Evolutionary conservation across 768 basidiomycete species (phyloP).

Genomic region (Xerocomus brunneocitrinus): DNA sequence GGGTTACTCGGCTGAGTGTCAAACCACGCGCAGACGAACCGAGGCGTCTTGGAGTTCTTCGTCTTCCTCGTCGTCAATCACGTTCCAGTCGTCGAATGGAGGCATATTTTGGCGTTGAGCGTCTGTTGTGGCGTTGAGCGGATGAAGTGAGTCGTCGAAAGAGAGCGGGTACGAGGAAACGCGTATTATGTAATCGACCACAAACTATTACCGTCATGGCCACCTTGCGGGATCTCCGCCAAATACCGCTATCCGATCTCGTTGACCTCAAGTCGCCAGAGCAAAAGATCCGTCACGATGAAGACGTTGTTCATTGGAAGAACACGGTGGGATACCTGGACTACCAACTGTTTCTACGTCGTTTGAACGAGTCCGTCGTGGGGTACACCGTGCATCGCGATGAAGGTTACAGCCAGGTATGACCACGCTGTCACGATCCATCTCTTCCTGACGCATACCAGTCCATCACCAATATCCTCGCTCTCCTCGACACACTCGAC

Average conservation of each 20-base stretch:
- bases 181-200: conserved; percentile 23
- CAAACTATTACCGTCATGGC: conserved; percentile 8
- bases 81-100: conserved; percentile 78
- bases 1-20: conserved; percentile 2
- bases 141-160: conserved; percentile 5
- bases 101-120: conserved; percentile 39
- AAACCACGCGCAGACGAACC: conserved; percentile 34
- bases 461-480: conserved; percentile 46
- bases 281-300: conserved; percentile 65
- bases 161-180: conserved; percentile 3
- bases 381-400: conserved; percentile 51
- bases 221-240: conserved; percentile 28
- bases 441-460: conserved; percentile 20
- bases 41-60: conserved; percentile 73
- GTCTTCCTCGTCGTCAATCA: conserved; percentile 74
- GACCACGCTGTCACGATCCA: not conserved
- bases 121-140: not conserved
- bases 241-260: conserved; percentile 25
- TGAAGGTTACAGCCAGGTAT: conserved; percentile 19
- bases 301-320: conserved; percentile 72
- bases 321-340: conserved; percentile 65
- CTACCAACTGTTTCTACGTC: conserved; percentile 69
- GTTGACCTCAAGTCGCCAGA: conserved; percentile 32
- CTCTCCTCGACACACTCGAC: conserved; percentile 62
- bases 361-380: conserved; percentile 74